These are phyloP conservation scores for Pseudomonodictys pantanalensis DNA, from an alignment of 495 filamentous ascomycete genomes.

Conservation along the genomic window DNA sequence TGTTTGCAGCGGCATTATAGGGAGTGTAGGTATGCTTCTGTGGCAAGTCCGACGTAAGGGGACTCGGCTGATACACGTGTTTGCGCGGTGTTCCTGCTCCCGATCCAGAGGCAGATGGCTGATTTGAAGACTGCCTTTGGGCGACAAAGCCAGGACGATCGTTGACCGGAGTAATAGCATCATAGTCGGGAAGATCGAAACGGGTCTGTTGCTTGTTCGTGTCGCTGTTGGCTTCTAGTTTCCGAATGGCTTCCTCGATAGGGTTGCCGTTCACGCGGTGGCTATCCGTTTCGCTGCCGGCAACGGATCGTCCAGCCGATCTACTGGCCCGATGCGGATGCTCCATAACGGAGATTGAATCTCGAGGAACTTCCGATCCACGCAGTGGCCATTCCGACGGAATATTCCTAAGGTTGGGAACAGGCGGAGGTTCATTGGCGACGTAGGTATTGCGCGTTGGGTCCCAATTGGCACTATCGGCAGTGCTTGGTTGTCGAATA, in stretches of 20 bases:
- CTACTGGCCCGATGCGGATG: not conserved
- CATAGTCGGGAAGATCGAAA: constrained; percentile 11
- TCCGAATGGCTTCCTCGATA: constrained; percentile 11
- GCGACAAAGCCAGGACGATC: not conserved
- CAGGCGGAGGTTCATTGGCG: constrained; percentile 1
- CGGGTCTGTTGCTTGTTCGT: not conserved
- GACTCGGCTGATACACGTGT: too few relatives aligned
- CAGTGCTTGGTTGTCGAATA: not conserved
- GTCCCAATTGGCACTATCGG: not conserved
- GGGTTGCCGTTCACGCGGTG: constrained; percentile 7
- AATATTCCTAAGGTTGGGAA: not conserved
- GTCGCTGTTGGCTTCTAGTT: constrained; percentile 20
- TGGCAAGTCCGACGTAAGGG: not conserved
- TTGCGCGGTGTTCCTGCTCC: too few relatives aligned
- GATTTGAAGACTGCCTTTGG: not conserved
- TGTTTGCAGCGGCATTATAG: too few relatives aligned
- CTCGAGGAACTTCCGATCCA: constrained; percentile 16
- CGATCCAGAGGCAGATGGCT: not conserved
- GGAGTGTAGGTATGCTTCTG: not conserved
- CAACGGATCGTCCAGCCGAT: not conserved
- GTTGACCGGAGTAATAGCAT: constrained; percentile 1
- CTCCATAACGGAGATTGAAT: constrained; percentile 11
- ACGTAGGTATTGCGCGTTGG: constrained; percentile 6
- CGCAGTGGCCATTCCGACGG: constrained; percentile 23
- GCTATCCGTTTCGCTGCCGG: not conserved